Conservation (phyloP, 2,329 filamentous ascomycete species). For the Ophiostoma montium region DNA sequence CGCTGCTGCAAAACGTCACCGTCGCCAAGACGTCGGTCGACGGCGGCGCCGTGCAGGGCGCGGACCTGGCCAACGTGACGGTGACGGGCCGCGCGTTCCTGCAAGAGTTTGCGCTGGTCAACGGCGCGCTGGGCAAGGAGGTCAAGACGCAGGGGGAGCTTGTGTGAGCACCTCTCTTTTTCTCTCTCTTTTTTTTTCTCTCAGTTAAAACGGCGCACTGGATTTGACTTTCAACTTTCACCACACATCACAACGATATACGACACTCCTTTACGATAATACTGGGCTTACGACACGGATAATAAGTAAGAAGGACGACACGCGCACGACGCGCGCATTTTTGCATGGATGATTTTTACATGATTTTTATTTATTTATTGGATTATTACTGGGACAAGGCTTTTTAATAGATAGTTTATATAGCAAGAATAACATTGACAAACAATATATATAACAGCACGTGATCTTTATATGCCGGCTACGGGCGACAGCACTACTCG, state of each 20-base stretch:
- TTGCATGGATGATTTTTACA: too few relatives aligned
- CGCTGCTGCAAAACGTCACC: constrained; percentile 8
- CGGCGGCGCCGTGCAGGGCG: constrained; percentile 7
- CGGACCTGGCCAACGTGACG: constrained; percentile 11
- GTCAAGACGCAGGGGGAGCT: background rate
- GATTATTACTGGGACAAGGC: too few relatives aligned
- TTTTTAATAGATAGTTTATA: too few relatives aligned
- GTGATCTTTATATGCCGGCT: too few relatives aligned
- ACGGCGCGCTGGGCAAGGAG: background rate
- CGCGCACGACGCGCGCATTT: too few relatives aligned
- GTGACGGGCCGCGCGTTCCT: constrained; percentile 20
- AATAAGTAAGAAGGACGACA: background rate
- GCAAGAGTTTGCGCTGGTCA: constrained; percentile 41
- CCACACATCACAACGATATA: background rate
- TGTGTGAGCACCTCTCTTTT: background rate
- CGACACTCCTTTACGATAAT: background rate
- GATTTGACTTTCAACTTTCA: too few relatives aligned
- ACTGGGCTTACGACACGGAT: too few relatives aligned
- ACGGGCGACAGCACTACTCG: too few relatives aligned
- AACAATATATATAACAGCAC: too few relatives aligned
- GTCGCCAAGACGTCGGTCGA: background rate
- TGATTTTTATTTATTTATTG: too few relatives aligned
- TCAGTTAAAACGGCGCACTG: background rate
- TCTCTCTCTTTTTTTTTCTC: background rate
- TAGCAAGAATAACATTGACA: too few relatives aligned